Conservation (phyloP, 306 rosid species). For the Malus orientalis region DNA sequence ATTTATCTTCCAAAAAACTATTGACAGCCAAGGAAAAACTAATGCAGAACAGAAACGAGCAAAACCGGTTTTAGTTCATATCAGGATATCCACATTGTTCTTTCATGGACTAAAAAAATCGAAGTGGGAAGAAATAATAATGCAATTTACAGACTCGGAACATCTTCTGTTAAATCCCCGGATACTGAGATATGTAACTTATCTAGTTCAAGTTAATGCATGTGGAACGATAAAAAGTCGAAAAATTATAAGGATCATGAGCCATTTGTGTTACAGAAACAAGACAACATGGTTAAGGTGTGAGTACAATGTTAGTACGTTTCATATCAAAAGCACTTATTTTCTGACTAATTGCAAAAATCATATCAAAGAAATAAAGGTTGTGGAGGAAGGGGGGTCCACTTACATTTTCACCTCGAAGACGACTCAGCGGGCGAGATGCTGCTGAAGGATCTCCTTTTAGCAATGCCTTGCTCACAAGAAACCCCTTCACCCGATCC, state of each 20-base stretch:
- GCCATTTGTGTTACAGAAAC: too few relatives aligned
- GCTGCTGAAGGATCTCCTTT: constrained; percentile 62
- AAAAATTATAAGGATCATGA: not conserved
- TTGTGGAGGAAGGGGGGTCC: not conserved
- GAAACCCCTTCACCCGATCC: constrained; percentile 74
- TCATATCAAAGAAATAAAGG: not conserved
- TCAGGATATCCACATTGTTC: too few relatives aligned
- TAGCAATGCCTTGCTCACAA: constrained; percentile 69
- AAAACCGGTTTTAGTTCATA: not conserved
- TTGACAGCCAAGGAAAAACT: not conserved
- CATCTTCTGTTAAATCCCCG: not conserved
- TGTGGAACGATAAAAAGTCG: not conserved
- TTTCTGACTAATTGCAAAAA: not conserved
- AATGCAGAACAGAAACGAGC: not conserved
- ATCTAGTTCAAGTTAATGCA: not conserved
- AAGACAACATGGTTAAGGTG: not conserved
- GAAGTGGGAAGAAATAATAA: not conserved
- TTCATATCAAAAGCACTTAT: not conserved
- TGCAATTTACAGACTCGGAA: not conserved
- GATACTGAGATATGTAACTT: too few relatives aligned
- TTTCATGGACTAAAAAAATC: too few relatives aligned
- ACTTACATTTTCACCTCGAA: constrained; percentile 70
- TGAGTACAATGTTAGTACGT: not conserved
- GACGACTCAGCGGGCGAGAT: constrained; percentile 55
- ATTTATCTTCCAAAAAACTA: too few relatives aligned